phyloP scores from a whole-genome alignment of 1,139 yeast species.

The Taphrina pruni region DNA sequence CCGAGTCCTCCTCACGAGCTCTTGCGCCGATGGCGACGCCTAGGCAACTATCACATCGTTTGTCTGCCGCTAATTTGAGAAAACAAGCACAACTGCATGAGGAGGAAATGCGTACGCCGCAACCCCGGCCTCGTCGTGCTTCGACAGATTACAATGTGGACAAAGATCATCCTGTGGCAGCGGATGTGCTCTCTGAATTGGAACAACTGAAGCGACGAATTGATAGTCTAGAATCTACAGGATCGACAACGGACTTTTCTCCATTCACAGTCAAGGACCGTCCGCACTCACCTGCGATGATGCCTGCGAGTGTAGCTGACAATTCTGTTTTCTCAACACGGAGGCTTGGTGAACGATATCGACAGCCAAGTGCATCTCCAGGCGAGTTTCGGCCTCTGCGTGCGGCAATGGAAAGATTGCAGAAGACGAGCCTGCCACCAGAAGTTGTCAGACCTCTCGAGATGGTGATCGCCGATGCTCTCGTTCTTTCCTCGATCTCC shows the following conservation, averaged over 20 bases:
- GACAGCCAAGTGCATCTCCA: slow-evolving; percentile 1
- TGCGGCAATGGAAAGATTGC: background rate
- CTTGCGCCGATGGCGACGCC: background rate
- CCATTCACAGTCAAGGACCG: background rate
- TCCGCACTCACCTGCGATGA: background rate
- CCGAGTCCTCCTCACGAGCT: background rate
- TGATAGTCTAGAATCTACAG: slow-evolving; percentile 2
- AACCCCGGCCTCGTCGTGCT: background rate
- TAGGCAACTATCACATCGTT: background rate
- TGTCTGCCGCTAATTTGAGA: slow-evolving; percentile 20
- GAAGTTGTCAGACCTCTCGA: slow-evolving; percentile 28
- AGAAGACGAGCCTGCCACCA: background rate
- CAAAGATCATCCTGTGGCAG: background rate
- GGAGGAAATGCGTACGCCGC: slow-evolving; percentile 20
- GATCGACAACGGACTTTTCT: background rate
- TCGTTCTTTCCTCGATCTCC: slow-evolving; percentile 2
- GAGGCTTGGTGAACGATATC: background rate
- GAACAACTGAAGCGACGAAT: slow-evolving; percentile 9
- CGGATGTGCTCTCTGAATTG: slow-evolving; percentile 9
- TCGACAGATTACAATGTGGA: background rate
- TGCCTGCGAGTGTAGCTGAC: background rate
- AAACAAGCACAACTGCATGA: slow-evolving; percentile 8
- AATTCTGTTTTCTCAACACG: background rate
- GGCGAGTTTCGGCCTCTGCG: slow-evolving; percentile 2
- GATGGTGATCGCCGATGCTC: slow-evolving; percentile 23